Evolutionary conservation across 352 stramenopile genomes (phyloP).

Genomic region (Globisporangium paroecandrum): DNA sequence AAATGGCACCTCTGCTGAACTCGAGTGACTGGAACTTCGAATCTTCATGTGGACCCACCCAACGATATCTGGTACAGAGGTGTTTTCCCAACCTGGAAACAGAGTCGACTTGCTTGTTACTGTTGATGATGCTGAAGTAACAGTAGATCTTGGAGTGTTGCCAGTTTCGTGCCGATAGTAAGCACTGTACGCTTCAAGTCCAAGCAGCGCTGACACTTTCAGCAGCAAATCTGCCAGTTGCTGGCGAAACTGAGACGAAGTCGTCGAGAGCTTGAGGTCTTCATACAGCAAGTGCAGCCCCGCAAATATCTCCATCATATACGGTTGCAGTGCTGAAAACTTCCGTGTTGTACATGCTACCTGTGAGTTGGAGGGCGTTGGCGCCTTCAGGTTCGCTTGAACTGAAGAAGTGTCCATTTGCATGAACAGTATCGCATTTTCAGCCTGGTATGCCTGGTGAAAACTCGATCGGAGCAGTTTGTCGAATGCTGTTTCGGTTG

Average conservation of each 20-base stretch:
- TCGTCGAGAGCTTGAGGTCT: conserved; percentile 58
- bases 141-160: conserved; percentile 8
- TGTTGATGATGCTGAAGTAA: neutral
- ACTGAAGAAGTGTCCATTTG: conserved; percentile 29
- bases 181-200: conserved; percentile 28
- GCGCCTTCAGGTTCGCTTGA: neutral
- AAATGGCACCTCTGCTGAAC: conserved; percentile 18
- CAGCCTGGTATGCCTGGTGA: conserved; percentile 41
- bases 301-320: conserved; percentile 29
- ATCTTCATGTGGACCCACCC: conserved; percentile 42
- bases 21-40: neutral
- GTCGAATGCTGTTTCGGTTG: conserved; percentile 30
- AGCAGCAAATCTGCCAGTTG: conserved; percentile 36
- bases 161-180: conserved; percentile 59
- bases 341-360: neutral
- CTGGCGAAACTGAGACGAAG: conserved; percentile 25
- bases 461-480: conserved; percentile 38
- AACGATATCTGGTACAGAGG: conserved; percentile 44
- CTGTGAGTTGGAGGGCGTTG: neutral
- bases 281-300: conserved; percentile 68
- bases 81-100: conserved; percentile 19
- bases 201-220: conserved; percentile 29
- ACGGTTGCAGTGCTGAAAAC: neutral
- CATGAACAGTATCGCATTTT: conserved; percentile 39
- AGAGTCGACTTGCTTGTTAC: neutral